A percentile compares a stretch with the other conserved stretches of the same genome.
These are phyloP conservation scores for Citrullus amarus DNA, from an alignment of 306 rosid species.

Conservation along the genomic window DNA sequence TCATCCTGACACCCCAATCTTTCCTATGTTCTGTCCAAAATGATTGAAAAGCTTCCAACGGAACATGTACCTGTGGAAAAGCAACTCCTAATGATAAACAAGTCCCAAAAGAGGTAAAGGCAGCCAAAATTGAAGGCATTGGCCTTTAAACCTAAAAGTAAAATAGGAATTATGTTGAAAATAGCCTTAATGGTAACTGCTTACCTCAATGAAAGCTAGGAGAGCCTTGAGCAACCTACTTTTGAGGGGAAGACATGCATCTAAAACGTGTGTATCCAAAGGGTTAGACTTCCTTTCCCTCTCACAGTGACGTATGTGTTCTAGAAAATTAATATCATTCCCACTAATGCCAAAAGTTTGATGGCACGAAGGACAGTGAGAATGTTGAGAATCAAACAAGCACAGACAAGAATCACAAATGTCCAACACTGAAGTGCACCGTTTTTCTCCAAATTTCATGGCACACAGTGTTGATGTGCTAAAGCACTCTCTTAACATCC, in stretches of 20 bases:
- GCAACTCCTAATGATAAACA: not conserved
- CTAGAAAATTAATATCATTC: slow-evolving; percentile 38
- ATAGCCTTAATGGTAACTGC: not conserved
- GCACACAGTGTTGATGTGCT: slow-evolving; percentile 52
- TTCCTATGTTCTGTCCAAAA: slow-evolving; percentile 63
- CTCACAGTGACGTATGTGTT: slow-evolving; percentile 57
- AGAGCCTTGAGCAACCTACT: slow-evolving; percentile 65
- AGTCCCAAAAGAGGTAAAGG: not conserved
- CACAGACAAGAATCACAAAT: slow-evolving; percentile 55
- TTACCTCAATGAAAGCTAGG: slow-evolving; percentile 69
- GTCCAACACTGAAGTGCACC: slow-evolving; percentile 55
- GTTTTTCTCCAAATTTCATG: slow-evolving; percentile 56
- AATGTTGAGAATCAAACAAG: slow-evolving; percentile 51
- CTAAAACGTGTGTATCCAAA: slow-evolving; percentile 28
- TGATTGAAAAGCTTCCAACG: slow-evolving; percentile 64
- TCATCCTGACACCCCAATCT: slow-evolving; percentile 67
- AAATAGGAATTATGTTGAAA: not conserved
- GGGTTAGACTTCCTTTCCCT: slow-evolving; percentile 27
- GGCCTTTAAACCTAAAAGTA: not conserved
- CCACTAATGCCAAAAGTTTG: slow-evolving; percentile 28
- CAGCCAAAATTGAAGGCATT: not conserved
- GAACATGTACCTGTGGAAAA: slow-evolving; percentile 57
- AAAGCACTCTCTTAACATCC: slow-evolving; percentile 83
- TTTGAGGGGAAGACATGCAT: slow-evolving; percentile 59
- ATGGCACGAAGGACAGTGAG: slow-evolving; percentile 81